Evolutionary conservation across 164 flowering plant species (phyloP), one percentile per base, ranked within the genome.

Genomic region (Liriodendron chinense): DNA sequence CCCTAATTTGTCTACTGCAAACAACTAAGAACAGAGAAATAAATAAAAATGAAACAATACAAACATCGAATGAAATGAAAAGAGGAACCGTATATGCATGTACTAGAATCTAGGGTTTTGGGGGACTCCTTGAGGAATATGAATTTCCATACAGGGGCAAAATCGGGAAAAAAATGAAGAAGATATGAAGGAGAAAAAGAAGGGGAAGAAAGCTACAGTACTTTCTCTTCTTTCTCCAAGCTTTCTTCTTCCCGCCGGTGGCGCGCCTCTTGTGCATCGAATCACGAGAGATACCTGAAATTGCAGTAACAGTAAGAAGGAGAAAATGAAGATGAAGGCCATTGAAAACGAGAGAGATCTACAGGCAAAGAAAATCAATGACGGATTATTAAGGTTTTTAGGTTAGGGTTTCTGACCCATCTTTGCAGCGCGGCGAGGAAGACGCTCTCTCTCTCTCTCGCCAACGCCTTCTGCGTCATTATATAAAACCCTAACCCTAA

Each of bases 181-280:
- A 2, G n/a, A 5, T 21, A 10, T 9, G 20, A 34, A 21, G 7
- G 1, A 48, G n/a, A 64, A 23, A 7, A 6, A 34, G 43, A 34
- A 2, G 43, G 43, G 7, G 43, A 34, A 3, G 3, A 34, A 34
- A 34, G 18, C 43, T 20, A 16, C 28, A 6, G 22, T 71, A 71
- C 74, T 71, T 71, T 72, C 74, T 28, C 67, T 72, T 72, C 74
- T 72, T 72, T 68, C 66, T 61, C 66, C 66, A 59, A 22, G 66
- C 50, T 22, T 57, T 57, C 74, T 57, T 61, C 49, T 59, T 72
- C 34, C 74, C 74, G 18, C 74, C 74, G 7, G 74, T 72, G 53
- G 66, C 50, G 47, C 74, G 65, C 66, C 74, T 62, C 74, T 72
- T 72, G 74, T 72, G 74, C 68, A 57, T 72, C 18, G 74, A 72